These are phyloP conservation scores for Cyberlindnera saturnus DNA, from an alignment of 805 yeast species.

Conservation along the genomic window DNA sequence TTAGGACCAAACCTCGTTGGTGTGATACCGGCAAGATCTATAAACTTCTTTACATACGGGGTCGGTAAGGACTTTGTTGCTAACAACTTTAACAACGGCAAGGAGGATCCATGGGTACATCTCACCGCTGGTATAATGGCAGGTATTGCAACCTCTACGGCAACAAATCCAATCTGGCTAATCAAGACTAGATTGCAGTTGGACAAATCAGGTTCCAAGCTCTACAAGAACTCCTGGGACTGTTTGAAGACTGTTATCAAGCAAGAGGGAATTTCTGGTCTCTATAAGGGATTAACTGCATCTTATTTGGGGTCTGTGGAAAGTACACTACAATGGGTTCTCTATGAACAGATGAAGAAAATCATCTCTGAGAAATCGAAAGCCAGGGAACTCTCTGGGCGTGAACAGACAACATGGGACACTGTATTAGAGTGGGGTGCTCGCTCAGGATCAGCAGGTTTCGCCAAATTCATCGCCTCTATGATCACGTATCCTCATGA, in stretches of 20 bases:
- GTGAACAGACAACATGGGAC: constrained; percentile 42
- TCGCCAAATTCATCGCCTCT: constrained; percentile 91
- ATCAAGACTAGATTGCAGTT: constrained; percentile 91
- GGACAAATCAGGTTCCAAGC: constrained; percentile 62
- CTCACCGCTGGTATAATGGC: constrained; percentile 83
- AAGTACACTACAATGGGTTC: constrained; percentile 91
- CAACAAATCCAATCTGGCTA: constrained; percentile 97
- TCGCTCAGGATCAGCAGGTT: constrained; percentile 95
- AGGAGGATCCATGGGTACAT: constrained; percentile 83
- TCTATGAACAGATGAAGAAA: constrained; percentile 89
- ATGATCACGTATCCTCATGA: constrained; percentile 95
- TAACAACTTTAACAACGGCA: constrained; percentile 57
- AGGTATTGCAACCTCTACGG: constrained; percentile 91
- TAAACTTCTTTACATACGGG: constrained; percentile 95
- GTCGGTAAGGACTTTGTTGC: constrained; percentile 77
- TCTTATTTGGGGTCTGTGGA: constrained; percentile 92
- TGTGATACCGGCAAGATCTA: constrained; percentile 95
- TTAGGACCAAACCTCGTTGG: constrained; percentile 96
- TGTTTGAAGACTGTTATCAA: constrained; percentile 64
- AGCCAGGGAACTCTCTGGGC: constrained; percentile 29
- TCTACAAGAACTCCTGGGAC: constrained; percentile 80
- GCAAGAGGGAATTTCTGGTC: constrained; percentile 73
- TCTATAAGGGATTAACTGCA: constrained; percentile 90
- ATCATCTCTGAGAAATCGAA: constrained; percentile 50
- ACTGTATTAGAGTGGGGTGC: constrained; percentile 86